Percentiles rank a stretch among this genome's conserved stretches.
phyloP scores from a whole-genome alignment of 345 rosid species.

The Linum tenue region DNA sequence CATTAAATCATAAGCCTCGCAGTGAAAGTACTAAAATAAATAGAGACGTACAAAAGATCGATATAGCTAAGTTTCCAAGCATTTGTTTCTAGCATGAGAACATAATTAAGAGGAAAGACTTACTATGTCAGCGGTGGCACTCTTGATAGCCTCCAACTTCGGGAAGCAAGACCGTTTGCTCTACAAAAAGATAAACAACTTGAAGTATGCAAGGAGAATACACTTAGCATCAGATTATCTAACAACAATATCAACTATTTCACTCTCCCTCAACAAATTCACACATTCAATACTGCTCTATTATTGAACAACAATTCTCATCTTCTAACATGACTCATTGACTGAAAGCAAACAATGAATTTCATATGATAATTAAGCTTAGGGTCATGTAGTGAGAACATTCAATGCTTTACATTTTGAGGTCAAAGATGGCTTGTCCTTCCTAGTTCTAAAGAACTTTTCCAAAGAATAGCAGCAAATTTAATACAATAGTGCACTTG shows the following conservation, averaged over 20 bases:
- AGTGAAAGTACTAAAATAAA: not conserved
- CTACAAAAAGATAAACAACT: constrained; percentile 33
- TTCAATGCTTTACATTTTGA: too few species aligned
- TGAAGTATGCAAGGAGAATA: constrained; percentile 10
- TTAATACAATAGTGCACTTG: too few species aligned
- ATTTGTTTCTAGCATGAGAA: not conserved
- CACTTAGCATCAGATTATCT: not conserved
- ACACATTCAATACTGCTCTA: too few species aligned
- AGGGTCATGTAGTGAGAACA: too few species aligned
- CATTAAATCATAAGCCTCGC: not conserved
- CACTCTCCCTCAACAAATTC: not conserved
- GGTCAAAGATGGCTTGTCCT: too few species aligned
- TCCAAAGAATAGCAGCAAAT: too few species aligned
- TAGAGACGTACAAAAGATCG: not conserved
- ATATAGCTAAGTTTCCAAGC: not conserved
- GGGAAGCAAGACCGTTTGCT: constrained; percentile 77
- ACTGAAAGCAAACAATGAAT: too few species aligned
- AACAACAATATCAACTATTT: not conserved
- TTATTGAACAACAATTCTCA: too few species aligned
- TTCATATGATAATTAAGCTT: too few species aligned
- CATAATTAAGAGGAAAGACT: constrained; percentile 23
- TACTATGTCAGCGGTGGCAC: constrained; percentile 85
- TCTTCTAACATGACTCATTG: too few species aligned
- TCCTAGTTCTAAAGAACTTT: too few species aligned
- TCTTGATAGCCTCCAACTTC: constrained; percentile 75